phyloP scores from a whole-genome alignment of 75 land plant genomes.

The Adiantum capillusveneris region DNA sequence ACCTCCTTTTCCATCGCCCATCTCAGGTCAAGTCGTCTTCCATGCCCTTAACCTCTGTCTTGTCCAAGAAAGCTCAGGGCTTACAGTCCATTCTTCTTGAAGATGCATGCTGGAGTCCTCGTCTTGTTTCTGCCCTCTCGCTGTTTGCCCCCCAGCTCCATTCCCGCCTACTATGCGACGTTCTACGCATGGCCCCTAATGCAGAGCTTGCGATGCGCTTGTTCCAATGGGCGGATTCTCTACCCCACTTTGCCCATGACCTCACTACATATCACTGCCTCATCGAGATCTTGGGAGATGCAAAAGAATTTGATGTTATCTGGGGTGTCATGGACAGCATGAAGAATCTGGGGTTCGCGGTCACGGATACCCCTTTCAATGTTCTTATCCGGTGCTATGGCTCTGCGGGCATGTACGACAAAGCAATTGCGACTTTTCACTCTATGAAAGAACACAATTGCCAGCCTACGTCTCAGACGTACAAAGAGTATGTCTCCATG shows the following conservation, averaged over 20 bases:
- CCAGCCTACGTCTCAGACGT: slow-evolving; percentile 38
- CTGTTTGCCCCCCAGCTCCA: neutral
- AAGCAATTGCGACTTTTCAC: slow-evolving; percentile 33
- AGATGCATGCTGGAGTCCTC: neutral
- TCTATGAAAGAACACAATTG: slow-evolving; percentile 27
- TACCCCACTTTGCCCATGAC: slow-evolving; percentile 19
- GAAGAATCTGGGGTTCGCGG: slow-evolving; percentile 21
- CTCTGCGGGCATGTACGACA: slow-evolving; percentile 29
- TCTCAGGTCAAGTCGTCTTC: too few relatives aligned
- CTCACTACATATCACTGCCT: slow-evolving; percentile 20
- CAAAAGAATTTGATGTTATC: slow-evolving; percentile 31
- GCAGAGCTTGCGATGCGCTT: slow-evolving; percentile 15
- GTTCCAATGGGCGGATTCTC: slow-evolving; percentile 29
- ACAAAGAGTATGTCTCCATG: slow-evolving; percentile 10
- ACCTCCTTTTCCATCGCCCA: too few relatives aligned
- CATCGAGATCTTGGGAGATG: slow-evolving; percentile 31
- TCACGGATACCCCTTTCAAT: slow-evolving; percentile 43
- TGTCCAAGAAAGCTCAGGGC: too few relatives aligned
- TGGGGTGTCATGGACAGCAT: slow-evolving; percentile 24
- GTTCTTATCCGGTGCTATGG: slow-evolving; percentile 49
- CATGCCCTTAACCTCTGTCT: too few relatives aligned
- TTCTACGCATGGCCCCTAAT: neutral
- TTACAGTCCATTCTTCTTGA: too few relatives aligned
- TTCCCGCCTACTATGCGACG: neutral
- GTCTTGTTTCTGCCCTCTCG: neutral